phyloP scores from a whole-genome alignment of 257 asterid genomes.

The Scutellaria barbata region DNA sequence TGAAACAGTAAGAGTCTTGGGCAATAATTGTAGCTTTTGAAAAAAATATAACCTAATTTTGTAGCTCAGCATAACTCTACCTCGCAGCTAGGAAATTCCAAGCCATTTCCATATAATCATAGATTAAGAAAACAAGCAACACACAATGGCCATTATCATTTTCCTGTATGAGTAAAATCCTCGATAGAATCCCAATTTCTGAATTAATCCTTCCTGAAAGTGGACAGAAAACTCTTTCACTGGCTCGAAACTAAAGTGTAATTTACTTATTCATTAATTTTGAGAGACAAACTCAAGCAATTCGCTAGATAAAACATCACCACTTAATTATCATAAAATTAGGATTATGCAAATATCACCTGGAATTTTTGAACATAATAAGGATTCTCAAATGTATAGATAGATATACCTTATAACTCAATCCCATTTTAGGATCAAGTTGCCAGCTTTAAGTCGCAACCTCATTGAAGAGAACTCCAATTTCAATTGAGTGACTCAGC shows the following conservation, averaged over 20 bases:
- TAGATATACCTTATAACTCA: no score
- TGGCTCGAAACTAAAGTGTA: background rate
- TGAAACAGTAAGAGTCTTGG: conserved; percentile 40
- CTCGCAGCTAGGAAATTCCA: conserved; percentile 25
- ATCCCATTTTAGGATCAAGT: no score
- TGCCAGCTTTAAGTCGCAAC: no score
- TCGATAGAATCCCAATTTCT: conserved; percentile 20
- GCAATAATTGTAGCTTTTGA: conserved; percentile 39
- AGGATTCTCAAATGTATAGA: no score
- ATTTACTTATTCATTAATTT: background rate
- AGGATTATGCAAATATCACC: no score
- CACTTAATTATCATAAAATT: no score
- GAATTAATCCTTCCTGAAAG: conserved; percentile 29
- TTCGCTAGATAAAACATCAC: no score
- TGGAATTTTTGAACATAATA: no score
- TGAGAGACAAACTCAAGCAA: no score
- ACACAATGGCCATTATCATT: conserved; percentile 15
- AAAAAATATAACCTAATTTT: conserved; percentile 22
- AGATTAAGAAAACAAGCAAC: conserved; percentile 11
- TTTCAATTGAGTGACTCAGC: no score
- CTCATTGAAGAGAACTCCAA: no score
- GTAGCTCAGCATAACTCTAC: conserved; percentile 44
- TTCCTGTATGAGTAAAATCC: background rate
- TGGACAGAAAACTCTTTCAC: conserved; percentile 5
- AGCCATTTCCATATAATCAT: conserved; percentile 16